Evolutionary conservation across 2,329 filamentous ascomycete species (phyloP).

Genomic region (Aspergillus carbonarius): DNA sequence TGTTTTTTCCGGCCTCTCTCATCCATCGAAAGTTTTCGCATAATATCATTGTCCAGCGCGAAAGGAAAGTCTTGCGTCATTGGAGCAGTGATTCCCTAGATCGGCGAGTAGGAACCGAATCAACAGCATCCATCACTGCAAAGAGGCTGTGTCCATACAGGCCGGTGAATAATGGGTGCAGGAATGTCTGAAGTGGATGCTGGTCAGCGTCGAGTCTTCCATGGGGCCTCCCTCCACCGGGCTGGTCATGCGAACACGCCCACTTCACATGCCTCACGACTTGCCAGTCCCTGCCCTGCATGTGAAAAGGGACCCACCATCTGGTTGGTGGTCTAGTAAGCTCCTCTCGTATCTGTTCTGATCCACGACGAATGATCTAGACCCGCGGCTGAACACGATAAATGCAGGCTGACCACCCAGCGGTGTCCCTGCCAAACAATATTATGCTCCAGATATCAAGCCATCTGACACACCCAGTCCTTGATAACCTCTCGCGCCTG

Average conservation of each 20-base stretch:
- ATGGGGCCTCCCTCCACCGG: not conserved
- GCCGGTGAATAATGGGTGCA: not conserved
- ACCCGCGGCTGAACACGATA: not conserved
- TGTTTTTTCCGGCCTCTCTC: not conserved
- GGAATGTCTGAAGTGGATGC: not conserved
- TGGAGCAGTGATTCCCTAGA: not conserved
- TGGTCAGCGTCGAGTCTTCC: not conserved
- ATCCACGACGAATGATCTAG: not conserved
- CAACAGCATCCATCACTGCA: not conserved
- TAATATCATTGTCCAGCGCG: not conserved
- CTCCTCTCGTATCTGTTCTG: not conserved
- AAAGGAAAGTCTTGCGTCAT: not conserved
- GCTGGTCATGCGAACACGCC: conserved; percentile 1
- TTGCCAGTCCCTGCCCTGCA: not conserved
- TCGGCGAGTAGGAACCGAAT: not conserved
- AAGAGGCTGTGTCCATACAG: not conserved
- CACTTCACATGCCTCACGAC: conserved; percentile 2
- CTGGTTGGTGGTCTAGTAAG: not conserved
- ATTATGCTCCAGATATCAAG: conserved; percentile 5
- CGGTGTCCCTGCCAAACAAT: not conserved
- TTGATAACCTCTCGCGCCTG: conserved; percentile 41
- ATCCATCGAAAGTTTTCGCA: not conserved
- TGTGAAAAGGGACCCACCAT: not conserved
- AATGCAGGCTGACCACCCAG: not conserved
- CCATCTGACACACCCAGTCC: conserved; percentile 38